A percentile compares a stretch with the other conserved stretches of the same genome.
phyloP scores from a whole-genome alignment of 2,329 filamentous ascomycete species.

The Nemania sp. region DNA sequence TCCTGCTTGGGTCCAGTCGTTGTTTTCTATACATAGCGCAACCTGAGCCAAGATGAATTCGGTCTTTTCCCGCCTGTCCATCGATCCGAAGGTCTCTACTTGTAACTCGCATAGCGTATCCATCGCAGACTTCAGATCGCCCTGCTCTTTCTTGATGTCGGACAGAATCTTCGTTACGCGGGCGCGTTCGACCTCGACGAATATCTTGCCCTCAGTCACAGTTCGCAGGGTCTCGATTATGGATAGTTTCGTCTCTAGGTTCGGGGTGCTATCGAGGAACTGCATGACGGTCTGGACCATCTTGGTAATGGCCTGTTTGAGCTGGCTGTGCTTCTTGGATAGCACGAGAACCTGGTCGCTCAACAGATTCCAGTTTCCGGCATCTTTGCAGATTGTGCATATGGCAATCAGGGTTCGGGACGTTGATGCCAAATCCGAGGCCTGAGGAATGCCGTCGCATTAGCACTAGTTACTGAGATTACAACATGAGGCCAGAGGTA shows the following conservation, averaged over 20 bases:
- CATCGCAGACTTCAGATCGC: constrained; percentile 84
- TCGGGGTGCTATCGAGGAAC: constrained; percentile 85
- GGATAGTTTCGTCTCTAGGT: constrained; percentile 83
- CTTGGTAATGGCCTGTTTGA: constrained; percentile 97
- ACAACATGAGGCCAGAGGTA: constrained; percentile 24
- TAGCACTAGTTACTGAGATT: no score
- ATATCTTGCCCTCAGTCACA: constrained; percentile 99
- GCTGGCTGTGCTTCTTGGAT: constrained; percentile 99
- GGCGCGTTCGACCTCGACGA: constrained; percentile 96
- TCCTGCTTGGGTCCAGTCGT: constrained; percentile 92
- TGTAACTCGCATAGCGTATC: constrained; percentile 97
- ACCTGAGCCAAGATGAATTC: constrained; percentile 98
- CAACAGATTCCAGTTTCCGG: constrained; percentile 88
- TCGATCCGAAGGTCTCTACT: constrained; percentile 98
- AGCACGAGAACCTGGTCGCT: constrained; percentile 95
- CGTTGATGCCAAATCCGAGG: constrained; percentile 93
- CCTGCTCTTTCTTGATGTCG: constrained; percentile 95
- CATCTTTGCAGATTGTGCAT: constrained; percentile 91
- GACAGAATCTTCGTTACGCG: constrained; percentile 94
- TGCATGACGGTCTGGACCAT: constrained; percentile 98
- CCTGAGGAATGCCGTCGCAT: no score
- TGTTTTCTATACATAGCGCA: constrained; percentile 88
- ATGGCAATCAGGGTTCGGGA: constrained; percentile 85
- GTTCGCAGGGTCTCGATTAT: constrained; percentile 95
- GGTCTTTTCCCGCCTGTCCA: constrained; percentile 96